phyloP scores from a whole-genome alignment of 2,329 filamentous ascomycete species.

The Neocucurbitaria cava region DNA sequence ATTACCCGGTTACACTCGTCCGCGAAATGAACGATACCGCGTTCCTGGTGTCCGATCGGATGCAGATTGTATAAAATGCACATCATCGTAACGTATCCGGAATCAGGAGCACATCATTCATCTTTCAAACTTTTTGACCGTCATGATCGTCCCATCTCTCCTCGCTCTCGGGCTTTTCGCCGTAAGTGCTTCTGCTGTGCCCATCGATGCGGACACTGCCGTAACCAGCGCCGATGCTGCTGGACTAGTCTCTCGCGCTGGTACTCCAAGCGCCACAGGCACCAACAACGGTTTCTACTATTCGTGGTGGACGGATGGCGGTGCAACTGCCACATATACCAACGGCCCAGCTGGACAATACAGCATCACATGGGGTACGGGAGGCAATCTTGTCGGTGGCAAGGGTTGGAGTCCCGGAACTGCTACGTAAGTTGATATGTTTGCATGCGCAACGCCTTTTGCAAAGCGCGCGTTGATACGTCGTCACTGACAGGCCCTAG shows the following conservation, averaged over 20 bases:
- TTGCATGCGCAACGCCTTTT: neutral
- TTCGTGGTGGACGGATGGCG: conserved; percentile 65
- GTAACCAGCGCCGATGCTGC: neutral
- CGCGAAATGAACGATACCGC: neutral
- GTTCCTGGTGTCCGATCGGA: neutral
- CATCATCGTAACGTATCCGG: no score
- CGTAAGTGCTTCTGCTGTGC: neutral
- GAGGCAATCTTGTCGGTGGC: conserved; percentile 34
- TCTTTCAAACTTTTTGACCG: no score
- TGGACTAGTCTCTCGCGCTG: conserved; percentile 7
- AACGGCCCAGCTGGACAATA: conserved; percentile 29
- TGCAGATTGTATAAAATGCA: neutral
- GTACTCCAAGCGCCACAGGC: conserved; percentile 57
- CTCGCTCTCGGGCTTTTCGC: neutral
- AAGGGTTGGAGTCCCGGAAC: conserved; percentile 48
- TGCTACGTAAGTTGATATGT: conserved; percentile 50
- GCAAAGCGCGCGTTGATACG: neutral
- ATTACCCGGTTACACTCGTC: no score
- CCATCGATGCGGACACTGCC: neutral
- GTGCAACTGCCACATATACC: conserved; percentile 30
- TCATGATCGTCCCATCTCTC: neutral
- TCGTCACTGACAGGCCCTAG: neutral
- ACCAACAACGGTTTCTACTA: conserved; percentile 60
- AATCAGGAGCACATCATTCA: no score
- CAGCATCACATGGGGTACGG: conserved; percentile 28